Evolutionary conservation across 768 basidiomycete species (phyloP).

Genomic region (Clitopilus hobsonii): DNA sequence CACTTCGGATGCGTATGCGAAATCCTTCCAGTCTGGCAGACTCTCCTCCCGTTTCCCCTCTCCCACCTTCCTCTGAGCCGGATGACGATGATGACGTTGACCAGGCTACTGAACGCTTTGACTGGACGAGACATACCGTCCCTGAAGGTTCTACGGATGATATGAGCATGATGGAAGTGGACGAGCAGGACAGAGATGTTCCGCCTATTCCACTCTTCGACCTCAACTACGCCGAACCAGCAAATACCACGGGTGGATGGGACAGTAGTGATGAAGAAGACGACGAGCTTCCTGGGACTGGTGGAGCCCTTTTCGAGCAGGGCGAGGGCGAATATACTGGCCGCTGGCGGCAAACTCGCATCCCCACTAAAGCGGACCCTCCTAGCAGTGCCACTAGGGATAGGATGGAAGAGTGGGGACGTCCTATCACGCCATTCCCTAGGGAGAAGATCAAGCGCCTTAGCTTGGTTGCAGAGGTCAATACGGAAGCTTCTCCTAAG

Average conservation of each 20-base stretch:
- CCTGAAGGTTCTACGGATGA: constrained; percentile 12
- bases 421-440: constrained; percentile 68
- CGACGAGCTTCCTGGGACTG: constrained; percentile 2
- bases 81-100: constrained; percentile 11
- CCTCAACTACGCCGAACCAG: constrained; percentile 18
- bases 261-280: constrained; percentile 32
- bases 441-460: constrained; percentile 16
- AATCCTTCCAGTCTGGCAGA: constrained; percentile 20
- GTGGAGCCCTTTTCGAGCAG: constrained; percentile 21
- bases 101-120: constrained; percentile 2
- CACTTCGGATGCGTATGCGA: constrained; percentile 9
- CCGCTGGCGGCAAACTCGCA: constrained; percentile 46
- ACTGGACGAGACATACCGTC: constrained; percentile 14
- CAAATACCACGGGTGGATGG: constrained; percentile 22
- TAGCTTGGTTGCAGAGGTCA: constrained; percentile 14
- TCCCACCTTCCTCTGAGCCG: constrained; percentile 16
- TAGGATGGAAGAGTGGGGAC: constrained; percentile 58
- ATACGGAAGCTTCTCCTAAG: constrained; percentile 11
- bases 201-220: constrained; percentile 23
- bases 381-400: constrained; percentile 50
- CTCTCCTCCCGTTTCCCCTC: constrained; percentile 3
- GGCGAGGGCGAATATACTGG: constrained; percentile 68
- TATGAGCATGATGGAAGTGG: constrained; percentile 24
- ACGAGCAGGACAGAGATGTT: constrained; percentile 21
- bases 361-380: constrained; percentile 64